Evolutionary conservation across 75 land plant genomes (phyloP).

Genomic region (Selaginella moellendorffii): DNA sequence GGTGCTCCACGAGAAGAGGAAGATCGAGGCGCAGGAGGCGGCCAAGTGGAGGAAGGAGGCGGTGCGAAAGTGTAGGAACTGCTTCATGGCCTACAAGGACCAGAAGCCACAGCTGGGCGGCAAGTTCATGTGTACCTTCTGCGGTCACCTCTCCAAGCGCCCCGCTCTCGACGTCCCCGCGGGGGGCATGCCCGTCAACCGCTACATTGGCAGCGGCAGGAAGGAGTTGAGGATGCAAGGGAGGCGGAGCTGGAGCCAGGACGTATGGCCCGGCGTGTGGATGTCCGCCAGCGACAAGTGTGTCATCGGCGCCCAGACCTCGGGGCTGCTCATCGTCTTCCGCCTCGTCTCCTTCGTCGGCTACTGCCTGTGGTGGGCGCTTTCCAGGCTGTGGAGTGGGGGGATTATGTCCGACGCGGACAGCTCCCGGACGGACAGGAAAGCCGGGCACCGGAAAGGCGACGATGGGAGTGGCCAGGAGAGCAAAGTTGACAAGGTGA

Average conservation of each 20-base stretch:
- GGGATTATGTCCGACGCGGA: background rate
- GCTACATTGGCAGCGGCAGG: background rate
- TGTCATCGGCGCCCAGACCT: background rate
- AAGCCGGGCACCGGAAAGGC: background rate
- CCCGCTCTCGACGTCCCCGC: background rate
- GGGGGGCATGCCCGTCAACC: background rate
- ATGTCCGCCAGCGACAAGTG: background rate
- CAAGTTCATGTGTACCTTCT: slow-evolving; percentile 4
- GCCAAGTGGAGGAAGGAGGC: slow-evolving; percentile 9
- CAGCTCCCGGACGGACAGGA: background rate
- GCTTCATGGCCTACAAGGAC: slow-evolving; percentile 4
- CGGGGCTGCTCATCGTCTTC: background rate
- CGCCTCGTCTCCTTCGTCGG: background rate
- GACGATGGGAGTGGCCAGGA: background rate
- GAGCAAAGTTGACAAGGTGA: slow-evolving; percentile 1
- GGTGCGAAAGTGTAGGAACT: background rate
- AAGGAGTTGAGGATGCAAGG: slow-evolving; percentile 1
- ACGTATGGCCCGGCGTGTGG: background rate
- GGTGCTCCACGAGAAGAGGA: background rate
- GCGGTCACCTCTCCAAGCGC: slow-evolving; percentile 1
- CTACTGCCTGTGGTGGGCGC: background rate
- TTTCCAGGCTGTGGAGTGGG: background rate
- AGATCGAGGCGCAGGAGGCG: slow-evolving; percentile 2
- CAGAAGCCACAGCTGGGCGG: background rate
- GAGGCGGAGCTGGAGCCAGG: too few species aligned